Conservation (phyloP, 768 basidiomycete species). For the Gelatoporia subvermispora region DNA sequence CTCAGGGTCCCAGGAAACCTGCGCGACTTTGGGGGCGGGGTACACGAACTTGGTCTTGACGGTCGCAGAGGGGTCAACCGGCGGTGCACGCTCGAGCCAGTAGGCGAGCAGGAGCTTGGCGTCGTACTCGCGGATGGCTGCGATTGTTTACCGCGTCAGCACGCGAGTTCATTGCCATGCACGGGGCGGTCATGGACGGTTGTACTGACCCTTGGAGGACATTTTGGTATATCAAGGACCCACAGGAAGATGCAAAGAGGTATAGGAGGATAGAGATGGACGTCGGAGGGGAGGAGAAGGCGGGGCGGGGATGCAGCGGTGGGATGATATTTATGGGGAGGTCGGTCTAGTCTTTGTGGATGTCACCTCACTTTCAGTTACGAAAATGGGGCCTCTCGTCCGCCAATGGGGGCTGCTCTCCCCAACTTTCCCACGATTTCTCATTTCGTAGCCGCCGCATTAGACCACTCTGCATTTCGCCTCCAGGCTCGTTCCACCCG, state of each 20-base stretch:
- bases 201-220: slow-evolving; percentile 25
- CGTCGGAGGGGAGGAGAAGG: slow-evolving; percentile 7
- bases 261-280: slow-evolving; percentile 5
- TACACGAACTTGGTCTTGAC: slow-evolving; percentile 55
- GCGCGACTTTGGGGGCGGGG: slow-evolving; percentile 75
- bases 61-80: slow-evolving; percentile 60
- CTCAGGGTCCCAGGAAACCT: slow-evolving; percentile 77
- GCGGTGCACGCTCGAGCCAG: slow-evolving; percentile 90
- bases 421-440: slow-evolving; percentile 13
- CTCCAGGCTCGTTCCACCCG: neutral
- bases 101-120: slow-evolving; percentile 97
- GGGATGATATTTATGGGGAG: slow-evolving; percentile 14
- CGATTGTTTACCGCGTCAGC: neutral
- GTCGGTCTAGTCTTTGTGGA: slow-evolving; percentile 11
- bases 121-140: slow-evolving; percentile 95
- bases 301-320: slow-evolving; percentile 7
- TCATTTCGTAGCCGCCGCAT: no score
- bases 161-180: neutral
- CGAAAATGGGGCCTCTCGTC: slow-evolving; percentile 13
- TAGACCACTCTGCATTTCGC: no score
- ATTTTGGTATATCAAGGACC: slow-evolving; percentile 12
- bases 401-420: slow-evolving; percentile 1
- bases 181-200: neutral
- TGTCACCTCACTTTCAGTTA: slow-evolving; percentile 22
- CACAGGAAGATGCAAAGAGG: neutral